Evolutionary conservation across 176 grass and related monocot genomes (phyloP).

Genomic region (Typha latifolia): DNA sequence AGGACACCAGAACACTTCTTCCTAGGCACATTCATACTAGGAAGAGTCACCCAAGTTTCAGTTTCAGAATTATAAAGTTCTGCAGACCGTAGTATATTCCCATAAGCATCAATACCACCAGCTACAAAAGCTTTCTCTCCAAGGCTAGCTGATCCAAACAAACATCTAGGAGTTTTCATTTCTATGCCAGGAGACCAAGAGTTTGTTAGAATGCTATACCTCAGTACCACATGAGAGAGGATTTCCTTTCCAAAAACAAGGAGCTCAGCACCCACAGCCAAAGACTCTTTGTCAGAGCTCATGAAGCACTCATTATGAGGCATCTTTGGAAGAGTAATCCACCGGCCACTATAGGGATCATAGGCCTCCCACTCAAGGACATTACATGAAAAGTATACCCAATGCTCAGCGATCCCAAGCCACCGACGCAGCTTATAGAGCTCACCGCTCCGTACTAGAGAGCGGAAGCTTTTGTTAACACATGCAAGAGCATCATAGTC

Average conservation of each 20-base stretch:
- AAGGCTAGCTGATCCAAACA: constrained; percentile 91
- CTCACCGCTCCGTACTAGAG: constrained; percentile 56
- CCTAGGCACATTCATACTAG: constrained; percentile 76
- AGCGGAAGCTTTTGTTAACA: constrained; percentile 50
- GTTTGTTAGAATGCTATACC: constrained; percentile 89
- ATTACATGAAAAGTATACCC: constrained; percentile 96
- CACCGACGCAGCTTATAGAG: constrained; percentile 58
- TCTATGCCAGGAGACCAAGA: constrained; percentile 74
- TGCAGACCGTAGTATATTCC: constrained; percentile 49
- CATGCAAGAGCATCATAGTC: constrained; percentile 75
- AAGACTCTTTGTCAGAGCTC: constrained; percentile 83
- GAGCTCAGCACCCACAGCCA: constrained; percentile 88
- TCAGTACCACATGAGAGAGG: constrained; percentile 62
- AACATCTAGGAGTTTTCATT: constrained; percentile 88
- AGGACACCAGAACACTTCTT: constrained; percentile 88
- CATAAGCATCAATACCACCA: constrained; percentile 60
- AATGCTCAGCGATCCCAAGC: constrained; percentile 76
- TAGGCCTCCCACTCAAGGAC: constrained; percentile 89
- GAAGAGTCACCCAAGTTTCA: constrained; percentile 63
- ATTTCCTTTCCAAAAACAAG: constrained; percentile 86
- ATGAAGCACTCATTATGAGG: constrained; percentile 86
- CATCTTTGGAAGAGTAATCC: constrained; percentile 94
- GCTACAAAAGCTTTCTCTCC: constrained; percentile 86
- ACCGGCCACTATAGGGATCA: constrained; percentile 62
- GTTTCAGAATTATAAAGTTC: constrained; percentile 87